Conservation (phyloP, 495 filamentous ascomycete species). For the Podospora anserina region DNA sequence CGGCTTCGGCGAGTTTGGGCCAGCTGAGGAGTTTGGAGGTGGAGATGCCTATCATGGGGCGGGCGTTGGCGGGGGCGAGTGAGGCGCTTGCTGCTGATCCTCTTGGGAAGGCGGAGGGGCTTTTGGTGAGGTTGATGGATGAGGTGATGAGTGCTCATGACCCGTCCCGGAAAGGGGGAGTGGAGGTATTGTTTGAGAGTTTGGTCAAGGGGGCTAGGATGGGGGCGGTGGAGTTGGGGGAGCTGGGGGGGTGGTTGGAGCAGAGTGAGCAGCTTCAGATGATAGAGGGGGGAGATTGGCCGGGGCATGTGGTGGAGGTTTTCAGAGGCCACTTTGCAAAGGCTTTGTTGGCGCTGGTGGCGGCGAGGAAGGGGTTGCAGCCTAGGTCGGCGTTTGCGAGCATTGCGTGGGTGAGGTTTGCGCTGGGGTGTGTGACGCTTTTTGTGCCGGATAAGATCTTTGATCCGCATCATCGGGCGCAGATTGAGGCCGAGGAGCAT, state of each 20-base stretch:
- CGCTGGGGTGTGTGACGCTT: constrained; percentile 63
- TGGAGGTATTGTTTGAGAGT: constrained; percentile 18
- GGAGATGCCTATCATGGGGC: constrained; percentile 61
- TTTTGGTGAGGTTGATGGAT: constrained; percentile 47
- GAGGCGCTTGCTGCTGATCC: constrained; percentile 48
- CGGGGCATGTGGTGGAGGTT: constrained; percentile 29
- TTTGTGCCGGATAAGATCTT: constrained; percentile 84
- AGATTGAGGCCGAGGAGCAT: constrained; percentile 67
- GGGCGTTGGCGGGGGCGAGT: constrained; percentile 47
- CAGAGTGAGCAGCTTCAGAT: constrained; percentile 18
- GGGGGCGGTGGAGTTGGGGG: constrained; percentile 8
- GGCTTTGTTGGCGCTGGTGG: constrained; percentile 37
- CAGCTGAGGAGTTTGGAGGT: constrained; percentile 62
- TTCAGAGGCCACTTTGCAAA: constrained; percentile 41
- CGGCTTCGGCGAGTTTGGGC: constrained; percentile 54
- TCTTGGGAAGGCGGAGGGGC: constrained; percentile 43
- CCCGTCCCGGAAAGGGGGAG: constrained; percentile 14
- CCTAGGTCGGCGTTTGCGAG: constrained; percentile 37
- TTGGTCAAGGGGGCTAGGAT: constrained; percentile 14
- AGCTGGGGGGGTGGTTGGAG: constrained; percentile 27
- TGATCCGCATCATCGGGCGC: constrained; percentile 78
- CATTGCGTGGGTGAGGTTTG: constrained; percentile 64
- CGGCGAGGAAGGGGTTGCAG: constrained; percentile 27
- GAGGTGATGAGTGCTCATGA: constrained; percentile 47
- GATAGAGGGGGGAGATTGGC: constrained; percentile 11